Evolutionary conservation across 2,329 filamentous ascomycete genomes (phyloP).

Genomic region (Monilinia polystroma): DNA sequence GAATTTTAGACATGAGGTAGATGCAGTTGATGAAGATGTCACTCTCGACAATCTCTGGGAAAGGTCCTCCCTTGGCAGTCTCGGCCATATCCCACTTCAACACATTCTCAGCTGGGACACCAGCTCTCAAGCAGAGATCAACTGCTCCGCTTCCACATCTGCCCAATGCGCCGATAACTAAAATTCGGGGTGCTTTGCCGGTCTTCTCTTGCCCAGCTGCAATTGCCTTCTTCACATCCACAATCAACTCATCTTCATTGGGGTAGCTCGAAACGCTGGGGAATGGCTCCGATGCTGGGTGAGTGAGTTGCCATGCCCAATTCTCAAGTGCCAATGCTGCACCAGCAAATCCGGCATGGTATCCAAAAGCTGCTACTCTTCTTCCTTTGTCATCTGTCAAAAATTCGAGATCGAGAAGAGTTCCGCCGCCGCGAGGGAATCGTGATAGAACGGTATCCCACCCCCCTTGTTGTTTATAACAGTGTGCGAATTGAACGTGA

Average conservation of each 20-base stretch:
- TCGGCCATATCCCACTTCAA: conserved; percentile 72
- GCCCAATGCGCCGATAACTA: conserved; percentile 83
- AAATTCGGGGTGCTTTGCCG: conserved; percentile 67
- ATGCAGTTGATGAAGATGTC: conserved; percentile 88
- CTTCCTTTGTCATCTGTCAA: conserved; percentile 70
- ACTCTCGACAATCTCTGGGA: conserved; percentile 71
- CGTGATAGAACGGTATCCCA: conserved; percentile 80
- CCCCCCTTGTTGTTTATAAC: conserved; percentile 73
- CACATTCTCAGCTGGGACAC: conserved; percentile 68
- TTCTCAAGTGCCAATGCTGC: conserved; percentile 73
- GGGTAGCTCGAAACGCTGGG: conserved; percentile 67
- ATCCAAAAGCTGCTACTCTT: conserved; percentile 62
- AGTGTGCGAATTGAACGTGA: conserved; percentile 70
- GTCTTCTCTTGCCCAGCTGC: conserved; percentile 64
- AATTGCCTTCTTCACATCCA: conserved; percentile 70
- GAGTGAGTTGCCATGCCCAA: conserved; percentile 79
- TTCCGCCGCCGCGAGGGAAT: conserved; percentile 73
- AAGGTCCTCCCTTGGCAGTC: conserved; percentile 69
- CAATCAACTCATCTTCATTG: conserved; percentile 71
- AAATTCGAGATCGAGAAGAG: conserved; percentile 84
- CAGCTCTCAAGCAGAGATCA: conserved; percentile 73
- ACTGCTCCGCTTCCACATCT: conserved; percentile 84
- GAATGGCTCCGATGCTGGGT: conserved; percentile 64
- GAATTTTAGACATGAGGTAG: conserved; percentile 76
- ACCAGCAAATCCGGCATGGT: conserved; percentile 71